phyloP scores from a whole-genome alignment of 768 basidiomycete species.

The Boletus vermiculosoides region DNA sequence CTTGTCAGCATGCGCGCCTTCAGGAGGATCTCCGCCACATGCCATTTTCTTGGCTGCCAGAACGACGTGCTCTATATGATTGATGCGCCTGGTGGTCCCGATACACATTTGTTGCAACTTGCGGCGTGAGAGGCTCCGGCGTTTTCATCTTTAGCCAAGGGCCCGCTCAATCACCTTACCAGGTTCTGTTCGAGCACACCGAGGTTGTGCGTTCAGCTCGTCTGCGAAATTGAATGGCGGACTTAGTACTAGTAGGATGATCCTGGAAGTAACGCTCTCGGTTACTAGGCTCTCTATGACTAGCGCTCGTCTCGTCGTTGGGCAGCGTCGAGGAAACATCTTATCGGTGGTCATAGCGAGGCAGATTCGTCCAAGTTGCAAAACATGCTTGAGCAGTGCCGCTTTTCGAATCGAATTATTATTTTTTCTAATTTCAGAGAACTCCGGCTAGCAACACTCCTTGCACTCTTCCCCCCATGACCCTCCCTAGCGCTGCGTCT shows the following conservation, averaged over 20 bases:
- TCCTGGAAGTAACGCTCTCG: constrained; percentile 1
- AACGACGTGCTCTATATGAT: constrained; percentile 2
- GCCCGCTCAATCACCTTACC: neutral
- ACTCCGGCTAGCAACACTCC: constrained; percentile 29
- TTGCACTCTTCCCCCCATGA: constrained; percentile 30
- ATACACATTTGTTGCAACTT: neutral
- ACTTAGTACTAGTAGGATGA: neutral
- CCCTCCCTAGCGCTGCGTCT: constrained; percentile 8
- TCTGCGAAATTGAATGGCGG: neutral
- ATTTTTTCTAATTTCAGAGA: constrained; percentile 30
- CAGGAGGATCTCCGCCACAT: constrained; percentile 4
- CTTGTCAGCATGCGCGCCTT: constrained; percentile 2
- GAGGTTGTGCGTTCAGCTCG: neutral
- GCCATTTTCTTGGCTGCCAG: neutral
- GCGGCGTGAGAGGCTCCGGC: neutral
- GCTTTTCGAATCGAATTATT: constrained; percentile 34
- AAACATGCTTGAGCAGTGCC: constrained; percentile 8
- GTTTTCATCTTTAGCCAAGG: neutral
- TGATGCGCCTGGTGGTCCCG: neutral
- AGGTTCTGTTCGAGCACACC: neutral
- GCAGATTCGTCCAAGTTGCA: constrained; percentile 8
- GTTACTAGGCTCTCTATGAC: neutral
- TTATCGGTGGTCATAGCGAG: neutral
- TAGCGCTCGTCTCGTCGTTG: neutral
- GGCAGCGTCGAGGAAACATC: neutral